Evolutionary conservation across 2,329 filamentous ascomycete genomes (phyloP).

Genomic region (Atkinsonella texensis): DNA sequence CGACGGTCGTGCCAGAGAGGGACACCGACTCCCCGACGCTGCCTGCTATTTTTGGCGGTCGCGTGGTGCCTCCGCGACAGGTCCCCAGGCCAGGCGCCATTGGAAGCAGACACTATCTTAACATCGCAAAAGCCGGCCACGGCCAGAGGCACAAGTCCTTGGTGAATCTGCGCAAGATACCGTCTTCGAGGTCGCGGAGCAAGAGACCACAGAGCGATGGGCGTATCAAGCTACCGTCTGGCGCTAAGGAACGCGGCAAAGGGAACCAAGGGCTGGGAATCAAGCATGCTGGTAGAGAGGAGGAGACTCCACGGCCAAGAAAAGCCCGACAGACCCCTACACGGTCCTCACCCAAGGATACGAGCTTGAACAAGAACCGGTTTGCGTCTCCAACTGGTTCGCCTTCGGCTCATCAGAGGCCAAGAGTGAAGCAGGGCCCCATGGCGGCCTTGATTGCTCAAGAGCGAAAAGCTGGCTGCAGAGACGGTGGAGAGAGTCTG

Average conservation of each 20-base stretch:
- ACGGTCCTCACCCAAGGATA: background rate
- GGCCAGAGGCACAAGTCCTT: slow-evolving; percentile 11
- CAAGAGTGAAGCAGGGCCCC: slow-evolving; percentile 14
- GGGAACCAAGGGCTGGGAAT: slow-evolving; percentile 16
- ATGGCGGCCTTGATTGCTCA: slow-evolving; percentile 16
- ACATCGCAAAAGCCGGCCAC: slow-evolving; percentile 21
- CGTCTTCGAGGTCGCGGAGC: background rate
- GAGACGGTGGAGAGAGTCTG: slow-evolving; percentile 26
- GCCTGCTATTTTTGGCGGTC: slow-evolving; percentile 25
- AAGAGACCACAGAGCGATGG: background rate
- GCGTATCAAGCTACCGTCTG: background rate
- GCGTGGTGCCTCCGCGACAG: slow-evolving; percentile 23
- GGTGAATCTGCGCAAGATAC: slow-evolving; percentile 8
- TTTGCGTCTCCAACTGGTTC: slow-evolving; percentile 1
- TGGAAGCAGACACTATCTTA: slow-evolving; percentile 35
- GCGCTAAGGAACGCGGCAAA: slow-evolving; percentile 14
- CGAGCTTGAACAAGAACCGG: background rate
- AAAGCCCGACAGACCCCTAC: slow-evolving; percentile 5
- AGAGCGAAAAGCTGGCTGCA: slow-evolving; percentile 10
- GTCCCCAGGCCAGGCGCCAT: slow-evolving; percentile 19
- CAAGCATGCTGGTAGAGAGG: slow-evolving; percentile 8
- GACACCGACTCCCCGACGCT: slow-evolving; percentile 27
- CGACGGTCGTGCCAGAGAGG: slow-evolving; percentile 14
- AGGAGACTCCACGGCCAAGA: slow-evolving; percentile 7
- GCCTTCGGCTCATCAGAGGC: background rate